Evolutionary conservation across 2,329 filamentous ascomycete species (phyloP).

Genomic region (Boeremia exigua): DNA sequence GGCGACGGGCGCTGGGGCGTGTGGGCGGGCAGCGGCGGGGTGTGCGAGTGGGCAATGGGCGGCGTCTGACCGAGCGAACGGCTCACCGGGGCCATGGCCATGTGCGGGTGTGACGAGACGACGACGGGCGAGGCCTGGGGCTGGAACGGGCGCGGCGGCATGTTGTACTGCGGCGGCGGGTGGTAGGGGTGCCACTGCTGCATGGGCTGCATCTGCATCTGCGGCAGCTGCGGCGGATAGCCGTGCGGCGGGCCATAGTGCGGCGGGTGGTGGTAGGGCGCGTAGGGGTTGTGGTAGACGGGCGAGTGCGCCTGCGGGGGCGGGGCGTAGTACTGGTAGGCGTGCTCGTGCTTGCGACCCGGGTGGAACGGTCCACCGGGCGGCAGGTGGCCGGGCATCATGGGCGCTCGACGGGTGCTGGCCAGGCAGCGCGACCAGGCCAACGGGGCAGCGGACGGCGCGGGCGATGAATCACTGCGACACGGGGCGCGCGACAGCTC

Average conservation of each 20-base stretch:
- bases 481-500: constrained; percentile 35
- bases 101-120: constrained; percentile 54
- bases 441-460: constrained; percentile 51
- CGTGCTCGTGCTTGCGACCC: constrained; percentile 49
- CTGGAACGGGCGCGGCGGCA: constrained; percentile 48
- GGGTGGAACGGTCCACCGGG: constrained; percentile 49
- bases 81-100: constrained; percentile 53
- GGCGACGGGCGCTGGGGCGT: constrained; percentile 44
- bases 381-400: constrained; percentile 69
- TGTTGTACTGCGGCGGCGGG: constrained; percentile 40
- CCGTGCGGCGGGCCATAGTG: constrained; percentile 50
- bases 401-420: constrained; percentile 56
- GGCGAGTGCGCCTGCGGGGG: constrained; percentile 47
- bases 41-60: constrained; percentile 45
- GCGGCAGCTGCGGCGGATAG: constrained; percentile 43
- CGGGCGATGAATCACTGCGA: constrained; percentile 62
- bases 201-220: constrained; percentile 44
- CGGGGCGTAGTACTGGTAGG: constrained; percentile 39
- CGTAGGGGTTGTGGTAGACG: constrained; percentile 47
- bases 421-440: constrained; percentile 45
- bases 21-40: constrained; percentile 41
- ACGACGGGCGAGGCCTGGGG: constrained; percentile 53
- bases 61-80: constrained; percentile 47
- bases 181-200: constrained; percentile 51
- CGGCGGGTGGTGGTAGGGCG: constrained; percentile 44